A percentile compares a stretch with the other conserved stretches of the same genome.
These are phyloP conservation scores for Boletus vinaceobasis DNA, from an alignment of 768 basidiomycete genomes.

Conservation along the genomic window DNA sequence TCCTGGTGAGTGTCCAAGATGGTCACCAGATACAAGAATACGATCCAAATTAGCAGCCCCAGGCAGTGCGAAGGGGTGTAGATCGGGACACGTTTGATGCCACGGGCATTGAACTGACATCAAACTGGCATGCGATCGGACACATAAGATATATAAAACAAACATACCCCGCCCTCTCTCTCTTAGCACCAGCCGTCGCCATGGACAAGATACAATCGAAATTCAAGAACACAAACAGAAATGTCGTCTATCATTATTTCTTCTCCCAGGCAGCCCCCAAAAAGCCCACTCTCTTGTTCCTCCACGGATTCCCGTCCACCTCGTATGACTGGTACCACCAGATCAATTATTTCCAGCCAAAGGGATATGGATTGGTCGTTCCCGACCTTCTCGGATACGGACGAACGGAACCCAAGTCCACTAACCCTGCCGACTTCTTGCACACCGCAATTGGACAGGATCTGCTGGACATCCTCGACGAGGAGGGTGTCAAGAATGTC, in stretches of 20 bases:
- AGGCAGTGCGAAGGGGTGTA: constrained; percentile 14
- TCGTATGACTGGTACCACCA: constrained; percentile 43
- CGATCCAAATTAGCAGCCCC: constrained; percentile 2
- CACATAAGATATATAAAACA: constrained; percentile 5
- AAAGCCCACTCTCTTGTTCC: constrained; percentile 40
- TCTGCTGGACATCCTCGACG: constrained; percentile 38
- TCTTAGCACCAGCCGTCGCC: background rate
- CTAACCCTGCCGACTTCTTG: constrained; percentile 26
- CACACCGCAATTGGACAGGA: constrained; percentile 30
- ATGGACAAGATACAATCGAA: constrained; percentile 27
- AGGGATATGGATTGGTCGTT: constrained; percentile 43
- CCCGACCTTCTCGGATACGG: constrained; percentile 50
- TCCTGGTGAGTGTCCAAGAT: background rate
- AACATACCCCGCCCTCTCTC: background rate
- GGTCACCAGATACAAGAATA: constrained; percentile 1
- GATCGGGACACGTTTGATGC: constrained; percentile 20
- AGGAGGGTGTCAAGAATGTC: constrained; percentile 30
- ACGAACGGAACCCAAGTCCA: constrained; percentile 41
- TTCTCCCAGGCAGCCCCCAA: constrained; percentile 20
- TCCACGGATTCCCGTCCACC: constrained; percentile 45
- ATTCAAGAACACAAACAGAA: constrained; percentile 36
- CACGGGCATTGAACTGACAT: background rate
- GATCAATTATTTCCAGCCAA: constrained; percentile 35
- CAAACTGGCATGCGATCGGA: constrained; percentile 17
- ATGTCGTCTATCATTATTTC: constrained; percentile 37